Conservation (phyloP, 192 early-diverging fungal species). For the Coemansia sp. region DNA sequence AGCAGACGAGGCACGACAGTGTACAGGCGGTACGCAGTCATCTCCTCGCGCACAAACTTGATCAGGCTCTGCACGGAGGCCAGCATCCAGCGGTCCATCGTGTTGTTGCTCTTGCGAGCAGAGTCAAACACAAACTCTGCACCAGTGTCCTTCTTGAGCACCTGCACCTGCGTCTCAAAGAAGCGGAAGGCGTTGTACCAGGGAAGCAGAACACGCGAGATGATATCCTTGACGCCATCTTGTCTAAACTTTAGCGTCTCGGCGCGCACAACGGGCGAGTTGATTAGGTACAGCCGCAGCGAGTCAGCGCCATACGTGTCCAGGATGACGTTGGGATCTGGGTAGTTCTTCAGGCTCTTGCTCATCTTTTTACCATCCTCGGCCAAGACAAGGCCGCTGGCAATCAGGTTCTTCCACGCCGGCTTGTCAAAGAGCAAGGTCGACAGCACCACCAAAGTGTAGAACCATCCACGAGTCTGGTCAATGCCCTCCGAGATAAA, state of each 20-base stretch:
- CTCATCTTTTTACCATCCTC: conserved; percentile 99
- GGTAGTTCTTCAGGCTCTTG: conserved; percentile 98
- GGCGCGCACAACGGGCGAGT: conserved; percentile 95
- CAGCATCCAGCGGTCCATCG: conserved; percentile 98
- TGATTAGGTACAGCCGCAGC: conserved; percentile 92
- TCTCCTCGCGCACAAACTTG: conserved; percentile 88
- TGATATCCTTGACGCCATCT: conserved; percentile 93
- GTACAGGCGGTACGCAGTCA: conserved; percentile 94
- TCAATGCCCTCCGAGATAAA: conserved; percentile 99
- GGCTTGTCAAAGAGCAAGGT: conserved; percentile 93
- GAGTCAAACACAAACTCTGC: conserved; percentile 81
- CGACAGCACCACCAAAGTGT: conserved; percentile 94
- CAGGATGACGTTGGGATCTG: conserved; percentile 81
- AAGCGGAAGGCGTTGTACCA: conserved; percentile 99
- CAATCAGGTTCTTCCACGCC: conserved; percentile 97
- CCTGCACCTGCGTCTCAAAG: conserved; percentile 85
- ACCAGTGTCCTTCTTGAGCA: conserved; percentile 77
- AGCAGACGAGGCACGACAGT: conserved; percentile 94
- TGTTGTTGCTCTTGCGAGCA: conserved; percentile 72
- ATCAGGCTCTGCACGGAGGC: conserved; percentile 93
- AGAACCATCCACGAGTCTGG: conserved; percentile 99
- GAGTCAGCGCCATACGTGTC: conserved; percentile 92
- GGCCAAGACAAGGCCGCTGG: conserved; percentile 92
- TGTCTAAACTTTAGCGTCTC: conserved; percentile 94
- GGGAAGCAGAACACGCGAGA: conserved; percentile 91